A percentile compares a stretch with the other conserved stretches of the same genome.
Evolutionary conservation across 495 filamentous ascomycete genomes (phyloP).

Genomic region (Zalerion maritima): DNA sequence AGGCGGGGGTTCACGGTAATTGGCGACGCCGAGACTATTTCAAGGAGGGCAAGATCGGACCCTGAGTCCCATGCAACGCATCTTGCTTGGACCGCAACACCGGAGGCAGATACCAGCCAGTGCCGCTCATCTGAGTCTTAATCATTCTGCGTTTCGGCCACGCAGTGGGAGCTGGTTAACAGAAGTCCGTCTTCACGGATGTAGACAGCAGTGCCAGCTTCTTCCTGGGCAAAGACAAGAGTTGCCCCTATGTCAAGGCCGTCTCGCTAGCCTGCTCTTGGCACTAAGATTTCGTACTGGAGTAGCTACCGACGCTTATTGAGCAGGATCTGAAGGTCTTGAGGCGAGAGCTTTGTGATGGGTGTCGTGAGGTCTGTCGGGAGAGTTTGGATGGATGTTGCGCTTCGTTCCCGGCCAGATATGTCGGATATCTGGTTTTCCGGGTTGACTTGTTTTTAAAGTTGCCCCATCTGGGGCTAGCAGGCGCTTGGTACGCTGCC

Average conservation of each 20-base stretch:
- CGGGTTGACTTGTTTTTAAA: too few species aligned
- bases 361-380: too few species aligned
- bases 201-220: constrained; percentile 34
- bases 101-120: constrained; percentile 27
- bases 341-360: too few species aligned
- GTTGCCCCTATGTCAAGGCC: constrained; percentile 21
- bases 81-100: constrained; percentile 18
- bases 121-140: constrained; percentile 10
- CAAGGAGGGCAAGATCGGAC: constrained; percentile 27
- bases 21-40: constrained; percentile 8
- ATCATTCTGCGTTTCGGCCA: constrained; percentile 19
- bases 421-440: too few species aligned
- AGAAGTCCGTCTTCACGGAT: constrained; percentile 25
- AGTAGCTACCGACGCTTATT: too few species aligned
- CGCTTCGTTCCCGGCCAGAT: too few species aligned
- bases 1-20: constrained; percentile 1
- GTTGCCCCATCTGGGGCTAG: too few species aligned
- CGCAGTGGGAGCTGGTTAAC: constrained; percentile 33
- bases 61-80: constrained; percentile 21
- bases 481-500: too few species aligned
- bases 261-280: too few species aligned
- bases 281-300: too few species aligned
- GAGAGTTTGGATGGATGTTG: too few species aligned
- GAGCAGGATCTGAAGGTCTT: too few species aligned
- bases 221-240: constrained; percentile 32